These are phyloP conservation scores for Phialocephala sp. DNA, from an alignment of 2,329 filamentous ascomycete species.

Conservation along the genomic window DNA sequence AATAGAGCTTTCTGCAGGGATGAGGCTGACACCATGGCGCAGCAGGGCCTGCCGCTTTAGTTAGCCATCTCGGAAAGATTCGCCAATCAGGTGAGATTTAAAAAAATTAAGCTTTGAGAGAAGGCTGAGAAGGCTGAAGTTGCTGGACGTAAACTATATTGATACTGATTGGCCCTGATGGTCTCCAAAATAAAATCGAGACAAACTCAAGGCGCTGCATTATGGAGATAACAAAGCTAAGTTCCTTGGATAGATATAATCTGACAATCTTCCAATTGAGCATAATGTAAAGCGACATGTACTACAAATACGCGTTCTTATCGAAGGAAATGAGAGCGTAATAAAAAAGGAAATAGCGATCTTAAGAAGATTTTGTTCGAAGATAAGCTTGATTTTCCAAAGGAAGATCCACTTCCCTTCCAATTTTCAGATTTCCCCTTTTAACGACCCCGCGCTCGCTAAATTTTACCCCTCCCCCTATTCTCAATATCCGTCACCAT, in stretches of 20 bases:
- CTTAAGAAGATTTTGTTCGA: neutral
- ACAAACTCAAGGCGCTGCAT: too few species aligned
- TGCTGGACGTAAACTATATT: neutral
- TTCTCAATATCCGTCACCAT: neutral
- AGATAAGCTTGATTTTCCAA: neutral
- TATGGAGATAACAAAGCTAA: too few species aligned
- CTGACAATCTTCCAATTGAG: too few species aligned
- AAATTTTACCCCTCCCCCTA: neutral
- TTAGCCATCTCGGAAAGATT: neutral
- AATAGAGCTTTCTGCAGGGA: neutral
- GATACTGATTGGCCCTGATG: neutral
- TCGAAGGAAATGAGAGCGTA: neutral
- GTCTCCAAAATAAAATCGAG: too few species aligned
- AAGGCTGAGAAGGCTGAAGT: neutral
- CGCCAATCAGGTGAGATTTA: neutral
- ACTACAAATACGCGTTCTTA: neutral
- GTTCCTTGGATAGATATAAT: too few species aligned
- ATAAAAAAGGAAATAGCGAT: too few species aligned
- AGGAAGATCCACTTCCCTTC: too few species aligned
- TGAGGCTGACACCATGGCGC: neutral
- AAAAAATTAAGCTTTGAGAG: neutral
- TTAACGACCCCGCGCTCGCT: neutral
- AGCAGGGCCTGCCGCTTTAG: neutral
- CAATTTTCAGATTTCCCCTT: neutral
- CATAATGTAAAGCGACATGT: too few species aligned